phyloP scores from a whole-genome alignment of 495 filamentous ascomycete species.

The Daldinia grandis region DNA sequence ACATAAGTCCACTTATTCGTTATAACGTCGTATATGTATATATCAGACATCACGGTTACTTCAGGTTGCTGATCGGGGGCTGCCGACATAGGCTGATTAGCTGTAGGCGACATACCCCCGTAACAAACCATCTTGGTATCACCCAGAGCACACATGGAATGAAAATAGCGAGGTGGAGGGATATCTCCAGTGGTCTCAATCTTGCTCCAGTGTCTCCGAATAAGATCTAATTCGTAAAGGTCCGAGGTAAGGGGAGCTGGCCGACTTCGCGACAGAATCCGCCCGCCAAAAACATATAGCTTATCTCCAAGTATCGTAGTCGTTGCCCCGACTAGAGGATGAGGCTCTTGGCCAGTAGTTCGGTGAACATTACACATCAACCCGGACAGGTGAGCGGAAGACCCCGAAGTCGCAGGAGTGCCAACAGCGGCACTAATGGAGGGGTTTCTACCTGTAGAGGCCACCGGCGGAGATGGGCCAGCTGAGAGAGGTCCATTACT shows the following conservation, averaged over 20 bases:
- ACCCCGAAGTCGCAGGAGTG: conserved; percentile 52
- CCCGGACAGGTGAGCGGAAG: conserved; percentile 74
- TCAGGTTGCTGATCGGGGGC: conserved; percentile 79
- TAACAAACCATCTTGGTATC: conserved; percentile 98
- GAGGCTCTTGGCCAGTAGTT: conserved; percentile 91
- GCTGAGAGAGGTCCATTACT: conserved; percentile 62
- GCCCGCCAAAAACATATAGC: conserved; percentile 94
- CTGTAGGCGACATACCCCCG: conserved; percentile 92
- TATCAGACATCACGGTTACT: conserved; percentile 96
- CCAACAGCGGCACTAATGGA: conserved; percentile 61
- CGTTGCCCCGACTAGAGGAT: conserved; percentile 89
- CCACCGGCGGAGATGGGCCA: conserved; percentile 54
- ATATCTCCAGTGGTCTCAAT: conserved; percentile 84
- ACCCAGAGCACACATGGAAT: conserved; percentile 90
- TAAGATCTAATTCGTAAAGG: conserved; percentile 91
- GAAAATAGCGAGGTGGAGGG: conserved; percentile 92
- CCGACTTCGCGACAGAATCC: conserved; percentile 80
- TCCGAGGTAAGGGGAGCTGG: conserved; percentile 84
- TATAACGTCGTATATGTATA: conserved; percentile 93
- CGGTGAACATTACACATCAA: conserved; percentile 91
- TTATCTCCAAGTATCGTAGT: conserved; percentile 95
- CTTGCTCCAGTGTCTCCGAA: conserved; percentile 91
- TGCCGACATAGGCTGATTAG: conserved; percentile 56
- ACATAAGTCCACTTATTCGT: conserved; percentile 87
- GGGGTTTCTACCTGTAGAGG: conserved; percentile 47